Evolutionary conservation across 2,329 filamentous ascomycete species (phyloP).

Genomic region (Fusarium palustre): DNA sequence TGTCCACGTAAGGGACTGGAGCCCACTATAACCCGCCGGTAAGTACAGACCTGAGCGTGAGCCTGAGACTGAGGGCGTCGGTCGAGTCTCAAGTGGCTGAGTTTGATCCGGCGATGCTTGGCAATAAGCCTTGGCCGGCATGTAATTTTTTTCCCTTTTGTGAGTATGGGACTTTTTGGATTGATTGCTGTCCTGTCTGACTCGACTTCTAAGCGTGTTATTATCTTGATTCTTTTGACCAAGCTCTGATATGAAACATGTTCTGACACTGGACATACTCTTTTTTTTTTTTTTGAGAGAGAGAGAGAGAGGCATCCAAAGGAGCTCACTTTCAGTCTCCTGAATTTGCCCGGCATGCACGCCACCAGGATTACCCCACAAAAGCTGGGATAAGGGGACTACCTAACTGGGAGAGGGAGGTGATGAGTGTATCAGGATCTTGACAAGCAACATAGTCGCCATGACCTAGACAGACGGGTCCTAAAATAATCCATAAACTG

Average conservation of each 20-base stretch:
- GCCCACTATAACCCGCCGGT: slow-evolving; percentile 34
- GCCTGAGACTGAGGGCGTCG: slow-evolving; percentile 13
- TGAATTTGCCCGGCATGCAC: slow-evolving; percentile 36
- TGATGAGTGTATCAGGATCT: slow-evolving; percentile 20
- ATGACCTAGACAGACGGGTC: background rate
- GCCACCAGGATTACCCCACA: slow-evolving; percentile 43
- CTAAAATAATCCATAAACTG: background rate
- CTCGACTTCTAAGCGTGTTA: background rate
- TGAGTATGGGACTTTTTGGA: background rate
- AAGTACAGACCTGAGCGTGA: slow-evolving; percentile 35
- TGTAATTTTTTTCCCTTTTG: background rate
- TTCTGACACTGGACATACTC: slow-evolving; percentile 4
- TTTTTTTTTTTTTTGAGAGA: no score
- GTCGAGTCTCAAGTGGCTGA: slow-evolving; percentile 35
- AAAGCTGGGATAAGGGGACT: slow-evolving; percentile 42
- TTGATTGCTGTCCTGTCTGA: background rate
- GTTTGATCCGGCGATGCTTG: slow-evolving; percentile 35
- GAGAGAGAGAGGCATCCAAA: slow-evolving; percentile 43
- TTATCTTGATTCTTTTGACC: background rate
- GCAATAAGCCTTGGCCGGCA: slow-evolving; percentile 24
- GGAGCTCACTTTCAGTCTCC: slow-evolving; percentile 27
- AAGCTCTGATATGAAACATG: background rate
- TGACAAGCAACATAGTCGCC: background rate
- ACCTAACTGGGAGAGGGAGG: slow-evolving; percentile 38
- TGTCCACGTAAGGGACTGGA: slow-evolving; percentile 48